Conservation (phyloP, 768 basidiomycete genomes). For the Agaricus blazei region DNA sequence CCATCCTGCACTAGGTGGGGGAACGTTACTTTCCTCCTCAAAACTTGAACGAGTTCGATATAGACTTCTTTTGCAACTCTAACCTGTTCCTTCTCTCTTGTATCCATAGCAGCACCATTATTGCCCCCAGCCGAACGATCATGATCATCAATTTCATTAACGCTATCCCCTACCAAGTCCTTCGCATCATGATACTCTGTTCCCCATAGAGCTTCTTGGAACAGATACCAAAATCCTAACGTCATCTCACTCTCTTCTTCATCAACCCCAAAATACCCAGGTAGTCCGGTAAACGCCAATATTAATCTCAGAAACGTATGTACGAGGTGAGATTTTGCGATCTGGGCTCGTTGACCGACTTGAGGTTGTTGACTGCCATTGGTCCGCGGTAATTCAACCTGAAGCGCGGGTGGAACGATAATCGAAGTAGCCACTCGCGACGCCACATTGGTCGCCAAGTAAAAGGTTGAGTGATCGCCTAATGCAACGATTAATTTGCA, state of each 20-base stretch:
- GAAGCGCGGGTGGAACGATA: not conserved
- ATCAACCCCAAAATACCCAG: constrained; percentile 75
- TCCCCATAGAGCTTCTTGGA: constrained; percentile 84
- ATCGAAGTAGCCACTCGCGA: constrained; percentile 20
- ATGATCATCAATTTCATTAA: constrained; percentile 9
- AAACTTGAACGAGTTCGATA: constrained; percentile 63
- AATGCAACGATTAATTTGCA: constrained; percentile 79
- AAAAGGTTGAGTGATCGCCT: constrained; percentile 81
- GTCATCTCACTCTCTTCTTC: constrained; percentile 88
- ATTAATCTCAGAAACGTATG: constrained; percentile 71
- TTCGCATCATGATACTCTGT: constrained; percentile 45
- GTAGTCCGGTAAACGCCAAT: constrained; percentile 65
- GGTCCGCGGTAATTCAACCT: constrained; percentile 14
- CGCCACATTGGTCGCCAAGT: constrained; percentile 66
- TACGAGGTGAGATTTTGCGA: constrained; percentile 44
- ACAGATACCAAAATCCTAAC: constrained; percentile 84
- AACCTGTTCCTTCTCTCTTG: constrained; percentile 30
- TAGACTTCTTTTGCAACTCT: constrained; percentile 72
- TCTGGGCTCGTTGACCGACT: constrained; percentile 16
- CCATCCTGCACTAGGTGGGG: constrained; percentile 51
- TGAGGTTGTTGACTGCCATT: constrained; percentile 21
- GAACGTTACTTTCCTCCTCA: constrained; percentile 74
- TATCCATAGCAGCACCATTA: constrained; percentile 13
- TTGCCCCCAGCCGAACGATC: constrained; percentile 4
- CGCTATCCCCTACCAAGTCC: constrained; percentile 28